Evolutionary conservation across 192 early-diverging fungal species (phyloP).

Genomic region (Dimargaris cristalligena): DNA sequence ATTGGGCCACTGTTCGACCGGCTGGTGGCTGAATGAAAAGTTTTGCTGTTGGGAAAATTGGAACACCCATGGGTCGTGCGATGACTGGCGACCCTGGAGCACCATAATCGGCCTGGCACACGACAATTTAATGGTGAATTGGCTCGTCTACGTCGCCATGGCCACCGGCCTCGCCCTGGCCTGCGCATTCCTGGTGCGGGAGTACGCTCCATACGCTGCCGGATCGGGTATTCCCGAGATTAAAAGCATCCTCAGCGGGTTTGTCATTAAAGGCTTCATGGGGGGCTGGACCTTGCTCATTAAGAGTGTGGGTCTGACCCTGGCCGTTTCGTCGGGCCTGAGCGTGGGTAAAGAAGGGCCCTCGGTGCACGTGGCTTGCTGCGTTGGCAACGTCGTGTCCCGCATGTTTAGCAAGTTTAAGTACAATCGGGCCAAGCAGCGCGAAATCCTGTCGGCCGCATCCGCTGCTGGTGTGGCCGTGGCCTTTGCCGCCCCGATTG

Average conservation of each 20-base stretch:
- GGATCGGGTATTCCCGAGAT: constrained; percentile 92
- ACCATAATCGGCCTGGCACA: constrained; percentile 29
- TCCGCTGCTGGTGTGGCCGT: constrained; percentile 57
- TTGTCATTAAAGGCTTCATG: constrained; percentile 85
- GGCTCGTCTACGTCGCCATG: constrained; percentile 54
- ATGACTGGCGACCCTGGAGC: constrained; percentile 60
- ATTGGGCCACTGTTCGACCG: constrained; percentile 59
- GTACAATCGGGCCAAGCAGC: constrained; percentile 48
- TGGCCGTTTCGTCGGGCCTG: constrained; percentile 69
- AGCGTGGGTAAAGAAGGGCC: constrained; percentile 91
- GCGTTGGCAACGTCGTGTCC: constrained; percentile 70
- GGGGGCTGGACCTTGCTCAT: constrained; percentile 78
- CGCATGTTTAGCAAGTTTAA: constrained; percentile 70
- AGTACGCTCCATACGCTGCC: constrained; percentile 75
- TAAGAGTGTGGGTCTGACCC: constrained; percentile 52
- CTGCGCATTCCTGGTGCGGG: constrained; percentile 57
- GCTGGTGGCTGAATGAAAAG: constrained; percentile 81
- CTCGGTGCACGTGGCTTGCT: constrained; percentile 82
- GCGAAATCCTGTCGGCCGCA: constrained; percentile 55
- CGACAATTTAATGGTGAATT: constrained; percentile 43
- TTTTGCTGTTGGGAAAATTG: constrained; percentile 76
- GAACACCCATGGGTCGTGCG: constrained; percentile 31
- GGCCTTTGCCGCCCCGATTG: constrained; percentile 53
- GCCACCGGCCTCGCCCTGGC: constrained; percentile 57
- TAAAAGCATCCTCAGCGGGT: constrained; percentile 73